Conservation (phyloP, 768 basidiomycete genomes). For the Serendipita sp. region DNA sequence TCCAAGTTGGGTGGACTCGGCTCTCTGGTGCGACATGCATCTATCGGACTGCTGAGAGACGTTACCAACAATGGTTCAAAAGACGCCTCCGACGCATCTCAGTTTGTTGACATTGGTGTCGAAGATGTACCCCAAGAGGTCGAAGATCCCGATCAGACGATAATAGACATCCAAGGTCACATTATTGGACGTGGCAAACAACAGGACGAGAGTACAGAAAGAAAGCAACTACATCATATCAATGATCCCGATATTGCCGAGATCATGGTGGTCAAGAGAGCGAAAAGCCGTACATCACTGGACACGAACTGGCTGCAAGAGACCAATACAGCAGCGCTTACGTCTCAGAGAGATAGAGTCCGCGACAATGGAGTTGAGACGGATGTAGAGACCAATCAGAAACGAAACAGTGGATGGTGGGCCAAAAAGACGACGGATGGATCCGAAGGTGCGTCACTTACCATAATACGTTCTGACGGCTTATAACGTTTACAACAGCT, state of each 20-base stretch:
- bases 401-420: conserved; percentile 4
- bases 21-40: not conserved
- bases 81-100: not conserved
- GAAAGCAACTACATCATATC: not conserved
- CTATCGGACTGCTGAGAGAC: not conserved
- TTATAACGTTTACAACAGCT: not conserved
- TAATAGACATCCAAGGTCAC: not conserved
- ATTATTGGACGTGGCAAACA: not conserved
- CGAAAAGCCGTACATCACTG: not conserved
- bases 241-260: conserved; percentile 1
- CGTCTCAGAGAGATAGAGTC: not conserved
- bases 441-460: not conserved
- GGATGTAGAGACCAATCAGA: not conserved
- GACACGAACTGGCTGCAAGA: not conserved
- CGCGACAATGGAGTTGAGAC: not conserved
- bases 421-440: not conserved
- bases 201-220: not conserved
- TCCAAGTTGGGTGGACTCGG: not conserved
- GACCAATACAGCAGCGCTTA: too few relatives aligned
- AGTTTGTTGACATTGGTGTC: not conserved
- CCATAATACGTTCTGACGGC: not conserved
- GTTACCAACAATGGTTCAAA: not conserved
- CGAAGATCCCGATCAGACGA: not conserved
- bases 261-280: not conserved
- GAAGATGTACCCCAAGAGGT: not conserved